Base-by-base conservation (phyloP, 2,329 filamentous ascomycete species). In the Teratosphaeria viscida region DNA sequence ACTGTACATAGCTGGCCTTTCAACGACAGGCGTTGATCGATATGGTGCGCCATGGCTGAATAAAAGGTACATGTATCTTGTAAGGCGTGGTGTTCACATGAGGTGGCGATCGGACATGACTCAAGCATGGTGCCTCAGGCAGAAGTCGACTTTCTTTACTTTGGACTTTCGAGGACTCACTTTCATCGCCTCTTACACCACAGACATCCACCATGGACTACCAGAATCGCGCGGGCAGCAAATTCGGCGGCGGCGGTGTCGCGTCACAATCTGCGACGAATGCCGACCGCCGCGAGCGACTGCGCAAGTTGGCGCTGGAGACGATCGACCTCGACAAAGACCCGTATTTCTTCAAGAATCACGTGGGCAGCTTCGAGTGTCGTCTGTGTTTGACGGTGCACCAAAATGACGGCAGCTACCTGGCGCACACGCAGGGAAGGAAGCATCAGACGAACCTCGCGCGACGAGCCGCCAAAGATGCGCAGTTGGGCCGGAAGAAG, bases 301-400 rank as follows among this genome's bases (percentile, higher is more conserved):
- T 99, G 47, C 91, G 92, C 75, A 96, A 96, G 79, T 91, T 99
- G 72, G 94, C 94, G 60, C 89, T 99, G 71, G 94, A 99, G 78
- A 95, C 91, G 59, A 99, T 99, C 81, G 92, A 97, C 79, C 89
- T 97, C 64, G 94, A 97, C 78, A 97, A 96, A 78, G 94, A 99
- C 78, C 94, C 94, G 0, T 99, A 97, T 83, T 96, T 97, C 81
- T 99, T 99, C 86, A 95, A 95, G 76, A 99, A 99, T 81, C 92
- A 99, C 76, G 90, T 97, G 69, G 94, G 94, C 71, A 94, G 88
- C 71, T 99, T 96, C 77, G 94, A 99, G 77, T 99, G 94, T 75
- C 89, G 94, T 34, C 87, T 99, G 49, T 99, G 94, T 72, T 81
- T 99, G 29, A 99, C 94, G 0, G 92, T 97, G 4, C 94, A 99